Evolutionary conservation across 106 monocot genomes (phyloP).

Genomic region (Allium cepa): DNA sequence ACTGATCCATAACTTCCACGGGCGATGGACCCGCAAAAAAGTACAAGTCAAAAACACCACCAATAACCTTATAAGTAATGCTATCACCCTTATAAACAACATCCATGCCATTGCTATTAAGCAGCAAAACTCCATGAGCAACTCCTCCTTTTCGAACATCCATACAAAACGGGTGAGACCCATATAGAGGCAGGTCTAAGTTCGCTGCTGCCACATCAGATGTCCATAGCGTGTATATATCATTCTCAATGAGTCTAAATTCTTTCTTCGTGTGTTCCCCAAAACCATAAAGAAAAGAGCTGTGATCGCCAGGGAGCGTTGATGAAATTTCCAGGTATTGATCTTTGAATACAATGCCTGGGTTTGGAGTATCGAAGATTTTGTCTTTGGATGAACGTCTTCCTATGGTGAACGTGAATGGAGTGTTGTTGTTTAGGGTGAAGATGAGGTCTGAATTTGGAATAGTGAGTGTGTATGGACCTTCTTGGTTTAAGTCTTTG

Average conservation of each 20-base stretch:
- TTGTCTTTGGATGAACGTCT: constrained; percentile 50
- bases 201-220: constrained; percentile 26
- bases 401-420: constrained; percentile 35
- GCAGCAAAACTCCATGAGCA: constrained; percentile 40
- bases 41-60: constrained; percentile 50
- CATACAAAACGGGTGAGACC: constrained; percentile 72
- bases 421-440: constrained; percentile 20
- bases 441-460: constrained; percentile 34
- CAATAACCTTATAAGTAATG: constrained; percentile 57
- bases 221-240: constrained; percentile 64
- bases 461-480: constrained; percentile 11
- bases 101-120: constrained; percentile 68
- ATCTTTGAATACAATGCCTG: constrained; percentile 34
- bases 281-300: constrained; percentile 32
- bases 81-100: constrained; percentile 22
- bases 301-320: constrained; percentile 19
- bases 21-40: constrained; percentile 50
- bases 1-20: constrained; percentile 34
- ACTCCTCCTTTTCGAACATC: constrained; percentile 31
- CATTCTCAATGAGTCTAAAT: constrained; percentile 15
- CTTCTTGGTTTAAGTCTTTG: neutral
- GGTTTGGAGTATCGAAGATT: constrained; percentile 27
- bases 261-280: constrained; percentile 62
- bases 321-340: constrained; percentile 37
- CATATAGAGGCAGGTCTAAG: constrained; percentile 46